Evolutionary conservation across 129 eudicot genomes (phyloP), one percentile per base, ranked within the genome.

Genomic region (Centrapalus pauciflorus): DNA sequence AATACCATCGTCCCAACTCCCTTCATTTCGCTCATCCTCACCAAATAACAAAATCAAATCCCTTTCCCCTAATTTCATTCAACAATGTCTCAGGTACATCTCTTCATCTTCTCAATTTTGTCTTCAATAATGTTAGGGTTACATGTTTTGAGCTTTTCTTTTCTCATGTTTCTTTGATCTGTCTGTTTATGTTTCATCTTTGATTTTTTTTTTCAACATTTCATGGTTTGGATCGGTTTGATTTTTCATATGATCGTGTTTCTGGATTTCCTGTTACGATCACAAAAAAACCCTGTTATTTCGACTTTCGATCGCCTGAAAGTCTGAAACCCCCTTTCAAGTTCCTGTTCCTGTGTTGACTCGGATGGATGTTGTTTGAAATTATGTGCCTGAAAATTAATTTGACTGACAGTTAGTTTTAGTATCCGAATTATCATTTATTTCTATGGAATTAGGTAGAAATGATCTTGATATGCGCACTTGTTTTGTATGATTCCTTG

Each of bases 81-180:
- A 63, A 63, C 64, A 20, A 73, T 73, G 77, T 73, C 77, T 73
- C 71, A 73, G 77, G 77, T 73, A 63, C 3, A 29, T 45, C 45
- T 19, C 46, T 66, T 21, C 23, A 3, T 50, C 13, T 52, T 66
- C 48, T 41, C 41, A 38, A 9, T 55, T 37, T 55, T 26, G 12
- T 21, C 16, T 17, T 23, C 23, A 26, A 63, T 63, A 2, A 23
- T 25, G 7, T 43, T 43, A 63, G 55, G 70, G 70, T 64, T 64
- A 14, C 45, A 23, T 46, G 29, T 7, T 45, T n/a, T 16, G 37
- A 3, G 7, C 9, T 24, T 14, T 54, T 24, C 4, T 19, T 25
- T 3, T 11, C 33, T n/a, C 61, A 54, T 54, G 61, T 54, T 54
- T 13, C 61, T 54, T 54, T 11, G 34, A 33, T 60, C 48, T 67